Conservation (phyloP, 2,329 filamentous ascomycete species). For the Nigrograna mackinnonii region DNA sequence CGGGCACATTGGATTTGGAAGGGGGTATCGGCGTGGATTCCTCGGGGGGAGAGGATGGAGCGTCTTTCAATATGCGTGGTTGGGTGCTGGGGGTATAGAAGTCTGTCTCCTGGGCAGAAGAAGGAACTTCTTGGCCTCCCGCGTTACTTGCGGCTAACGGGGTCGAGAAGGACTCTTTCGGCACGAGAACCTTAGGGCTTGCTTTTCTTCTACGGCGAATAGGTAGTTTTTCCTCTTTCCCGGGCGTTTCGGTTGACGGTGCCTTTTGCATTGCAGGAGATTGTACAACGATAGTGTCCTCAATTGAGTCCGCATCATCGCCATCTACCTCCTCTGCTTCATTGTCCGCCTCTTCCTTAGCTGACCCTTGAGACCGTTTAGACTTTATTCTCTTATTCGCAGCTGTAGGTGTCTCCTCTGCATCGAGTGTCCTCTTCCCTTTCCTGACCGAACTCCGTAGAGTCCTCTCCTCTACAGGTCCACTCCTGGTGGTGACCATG, state of each 20-base stretch:
- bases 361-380: not conserved
- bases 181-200: slow-evolving; percentile 26
- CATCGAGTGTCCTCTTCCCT: slow-evolving; percentile 33
- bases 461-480: slow-evolving; percentile 20
- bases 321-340: slow-evolving; percentile 11
- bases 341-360: slow-evolving; percentile 1
- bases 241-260: not conserved
- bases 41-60: too few species aligned
- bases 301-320: slow-evolving; percentile 14
- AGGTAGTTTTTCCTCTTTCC: slow-evolving; percentile 11
- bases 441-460: slow-evolving; percentile 24
- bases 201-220: slow-evolving; percentile 24
- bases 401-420: slow-evolving; percentile 30
- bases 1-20: too few species aligned
- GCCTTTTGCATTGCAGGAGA: not conserved
- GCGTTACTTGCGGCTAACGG: too few species aligned
- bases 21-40: too few species aligned
- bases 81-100: slow-evolving; percentile 25
- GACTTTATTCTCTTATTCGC: slow-evolving; percentile 30
- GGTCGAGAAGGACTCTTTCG: slow-evolving; percentile 15
- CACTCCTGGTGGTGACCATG: slow-evolving; percentile 41
- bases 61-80: too few species aligned
- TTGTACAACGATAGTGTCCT: too few species aligned
- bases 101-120: slow-evolving; percentile 17
- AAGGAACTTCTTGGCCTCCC: slow-evolving; percentile 13